Evolutionary conservation across 1,139 yeast species (phyloP).

Genomic region (Kurtzmaniella quercitrusa): DNA sequence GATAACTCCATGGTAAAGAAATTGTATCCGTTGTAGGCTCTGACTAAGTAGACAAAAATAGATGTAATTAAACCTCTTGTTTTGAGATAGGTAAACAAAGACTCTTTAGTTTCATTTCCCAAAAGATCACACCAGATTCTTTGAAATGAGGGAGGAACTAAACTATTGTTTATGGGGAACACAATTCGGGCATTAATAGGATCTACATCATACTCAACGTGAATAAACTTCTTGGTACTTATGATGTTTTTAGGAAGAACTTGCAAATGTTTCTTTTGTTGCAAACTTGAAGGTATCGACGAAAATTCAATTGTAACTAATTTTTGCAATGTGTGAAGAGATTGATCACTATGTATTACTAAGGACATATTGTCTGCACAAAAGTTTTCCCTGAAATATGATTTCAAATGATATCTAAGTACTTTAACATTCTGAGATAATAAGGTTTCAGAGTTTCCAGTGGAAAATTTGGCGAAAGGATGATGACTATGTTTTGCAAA

Average conservation of each 20-base stretch:
- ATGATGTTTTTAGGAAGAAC: not conserved
- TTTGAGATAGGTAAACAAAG: constrained; percentile 33
- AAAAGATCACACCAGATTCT: constrained; percentile 52
- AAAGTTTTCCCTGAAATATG: constrained; percentile 28
- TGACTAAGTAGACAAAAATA: constrained; percentile 36
- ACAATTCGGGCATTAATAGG: constrained; percentile 25
- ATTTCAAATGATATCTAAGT: constrained; percentile 17
- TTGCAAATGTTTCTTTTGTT: not conserved
- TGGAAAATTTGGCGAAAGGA: constrained; percentile 42
- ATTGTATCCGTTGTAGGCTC: constrained; percentile 26
- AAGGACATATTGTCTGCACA: constrained; percentile 43
- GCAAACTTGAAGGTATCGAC: not conserved
- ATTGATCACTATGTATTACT: constrained; percentile 61
- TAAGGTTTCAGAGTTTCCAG: constrained; percentile 39
- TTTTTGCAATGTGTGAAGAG: constrained; percentile 52
- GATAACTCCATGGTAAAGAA: constrained; percentile 43
- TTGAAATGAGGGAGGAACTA: constrained; percentile 18
- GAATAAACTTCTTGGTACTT: not conserved
- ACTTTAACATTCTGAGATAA: constrained; percentile 14
- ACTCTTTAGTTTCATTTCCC: constrained; percentile 55
- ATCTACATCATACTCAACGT: constrained; percentile 5
- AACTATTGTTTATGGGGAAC: constrained; percentile 31
- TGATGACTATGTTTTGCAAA: constrained; percentile 40
- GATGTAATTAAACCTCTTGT: constrained; percentile 23
- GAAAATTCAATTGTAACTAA: constrained; percentile 26